Percentiles rank a stretch among this genome's conserved stretches.
Evolutionary conservation across 1,139 yeast species (phyloP).

Genomic region (Pichia terricola): DNA sequence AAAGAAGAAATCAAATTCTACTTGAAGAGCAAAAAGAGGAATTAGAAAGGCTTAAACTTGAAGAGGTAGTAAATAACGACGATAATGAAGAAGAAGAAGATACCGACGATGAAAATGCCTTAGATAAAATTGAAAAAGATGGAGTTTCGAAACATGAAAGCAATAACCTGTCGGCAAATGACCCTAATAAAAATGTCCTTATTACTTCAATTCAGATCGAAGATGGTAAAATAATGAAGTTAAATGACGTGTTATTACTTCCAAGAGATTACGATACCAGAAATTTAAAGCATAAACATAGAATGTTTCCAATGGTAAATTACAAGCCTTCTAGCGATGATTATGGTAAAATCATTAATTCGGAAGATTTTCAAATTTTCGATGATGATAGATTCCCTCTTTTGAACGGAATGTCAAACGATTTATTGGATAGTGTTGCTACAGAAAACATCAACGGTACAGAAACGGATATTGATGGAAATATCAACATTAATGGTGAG

Average conservation of each 20-base stretch:
- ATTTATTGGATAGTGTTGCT: constrained; percentile 6
- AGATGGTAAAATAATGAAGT: constrained; percentile 23
- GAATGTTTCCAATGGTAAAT: constrained; percentile 68
- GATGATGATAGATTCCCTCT: constrained; percentile 37
- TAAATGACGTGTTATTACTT: constrained; percentile 27
- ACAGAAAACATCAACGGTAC: background rate
- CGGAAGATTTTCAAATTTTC: constrained; percentile 49
- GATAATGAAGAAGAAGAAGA: constrained; percentile 16
- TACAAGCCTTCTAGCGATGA: constrained; percentile 63
- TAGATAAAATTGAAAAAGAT: constrained; percentile 1
- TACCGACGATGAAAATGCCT: constrained; percentile 9
- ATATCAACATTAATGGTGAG: constrained; percentile 10
- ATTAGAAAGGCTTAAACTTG: constrained; percentile 16
- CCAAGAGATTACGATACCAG: constrained; percentile 54
- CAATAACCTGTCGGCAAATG: background rate
- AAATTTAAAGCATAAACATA: constrained; percentile 51
- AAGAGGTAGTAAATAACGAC: constrained; percentile 10
- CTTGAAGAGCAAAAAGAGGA: constrained; percentile 13
- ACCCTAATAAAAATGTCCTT: background rate
- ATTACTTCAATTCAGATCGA: constrained; percentile 2
- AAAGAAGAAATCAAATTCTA: constrained; percentile 24
- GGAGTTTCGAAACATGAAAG: background rate
- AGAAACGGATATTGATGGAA: constrained; percentile 6
- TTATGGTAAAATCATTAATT: constrained; percentile 67
- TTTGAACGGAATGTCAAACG: constrained; percentile 15